A percentile compares a stretch with the other conserved stretches of the same genome.
These are phyloP conservation scores for Guadua angustifolia DNA, from an alignment of 176 grass and related monocot genomes.

Conservation along the genomic window DNA sequence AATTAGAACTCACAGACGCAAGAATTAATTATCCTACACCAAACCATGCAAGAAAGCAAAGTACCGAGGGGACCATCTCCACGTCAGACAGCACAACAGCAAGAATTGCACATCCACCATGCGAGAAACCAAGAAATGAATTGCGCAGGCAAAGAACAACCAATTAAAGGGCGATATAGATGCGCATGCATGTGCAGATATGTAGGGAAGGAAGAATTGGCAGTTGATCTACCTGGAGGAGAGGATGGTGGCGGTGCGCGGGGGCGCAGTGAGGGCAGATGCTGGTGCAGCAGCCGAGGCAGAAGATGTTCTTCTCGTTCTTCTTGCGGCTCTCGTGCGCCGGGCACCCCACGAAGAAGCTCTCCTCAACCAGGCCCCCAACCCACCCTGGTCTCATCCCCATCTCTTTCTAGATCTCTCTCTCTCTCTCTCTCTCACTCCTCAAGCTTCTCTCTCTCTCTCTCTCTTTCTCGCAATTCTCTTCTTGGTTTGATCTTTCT, in stretches of 20 bases:
- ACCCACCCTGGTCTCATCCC: constrained; percentile 78
- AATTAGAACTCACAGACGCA: neutral
- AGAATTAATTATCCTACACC: neutral
- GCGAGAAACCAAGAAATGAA: neutral
- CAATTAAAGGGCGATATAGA: neutral
- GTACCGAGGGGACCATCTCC: neutral
- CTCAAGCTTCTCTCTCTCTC: neutral
- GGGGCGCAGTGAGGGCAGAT: constrained; percentile 81
- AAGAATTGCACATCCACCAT: neutral
- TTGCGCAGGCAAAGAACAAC: constrained; percentile 2
- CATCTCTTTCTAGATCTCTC: constrained; percentile 8
- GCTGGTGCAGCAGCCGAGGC: constrained; percentile 81
- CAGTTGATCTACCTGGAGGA: constrained; percentile 63
- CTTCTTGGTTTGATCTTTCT: constrained; percentile 44
- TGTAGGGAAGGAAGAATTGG: neutral
- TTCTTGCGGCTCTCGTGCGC: constrained; percentile 70
- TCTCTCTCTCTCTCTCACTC: neutral
- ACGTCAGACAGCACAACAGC: neutral
- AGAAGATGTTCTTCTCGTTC: constrained; percentile 98
- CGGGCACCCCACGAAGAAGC: constrained; percentile 76
- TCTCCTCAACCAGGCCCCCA: constrained; percentile 68
- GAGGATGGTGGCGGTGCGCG: constrained; percentile 63
- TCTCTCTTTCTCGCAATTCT: neutral
- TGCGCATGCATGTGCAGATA: neutral
- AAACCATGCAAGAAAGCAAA: neutral